Evolutionary conservation across 202 grass and related monocot species (phyloP), one percentile per base, ranked within the genome.

Genomic region (Zizania palustris): DNA sequence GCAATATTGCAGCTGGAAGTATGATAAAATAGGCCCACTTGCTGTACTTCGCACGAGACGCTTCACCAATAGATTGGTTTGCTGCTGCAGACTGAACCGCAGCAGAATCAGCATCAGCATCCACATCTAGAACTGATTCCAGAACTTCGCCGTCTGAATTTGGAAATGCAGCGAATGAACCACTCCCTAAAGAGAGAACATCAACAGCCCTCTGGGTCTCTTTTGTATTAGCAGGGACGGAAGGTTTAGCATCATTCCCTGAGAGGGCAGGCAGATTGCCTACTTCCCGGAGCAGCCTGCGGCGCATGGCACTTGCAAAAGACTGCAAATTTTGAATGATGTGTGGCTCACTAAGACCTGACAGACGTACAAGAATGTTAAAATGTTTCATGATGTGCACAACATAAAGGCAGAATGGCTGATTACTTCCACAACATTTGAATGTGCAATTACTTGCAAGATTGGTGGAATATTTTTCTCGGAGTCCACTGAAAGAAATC

Each of bases 211-310:
- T 77, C 41, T 39, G 60, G 44, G 43, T 82, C 40, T 73, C 88
- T 69, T 75, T 72, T 65, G 65, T 71, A 83, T 57, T 84, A 71
- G 60, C 22, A 3, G 9, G 35, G 53, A 5, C 61, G 42, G 54
- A 59, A 72, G 68, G 53, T 49, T 75, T 67, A 45, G 67, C 85
- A 71, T 82, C 43, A 70, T 88, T 91, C 28, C 88, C 85, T 48
- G 86, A 84, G 71, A 89, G 82, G 83, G 95, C 91, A 80, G 75
- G 85, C 50, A 97, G 69, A 67, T 97, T 97, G 75, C 82, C 86
- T 37, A 73, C 67, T 92, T 88, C 88, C 72, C 82, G 48, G 43
- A 90, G 80, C 63, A 97, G 80, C 66, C 80, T 86, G 71, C 87
- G 82, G 39, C 74, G 85, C 54, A 84, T 80, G 37, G 80, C 73